Evolutionary conservation across 352 stramenopile species (phyloP).

Genomic region (Phytophthora chlamydospora): DNA sequence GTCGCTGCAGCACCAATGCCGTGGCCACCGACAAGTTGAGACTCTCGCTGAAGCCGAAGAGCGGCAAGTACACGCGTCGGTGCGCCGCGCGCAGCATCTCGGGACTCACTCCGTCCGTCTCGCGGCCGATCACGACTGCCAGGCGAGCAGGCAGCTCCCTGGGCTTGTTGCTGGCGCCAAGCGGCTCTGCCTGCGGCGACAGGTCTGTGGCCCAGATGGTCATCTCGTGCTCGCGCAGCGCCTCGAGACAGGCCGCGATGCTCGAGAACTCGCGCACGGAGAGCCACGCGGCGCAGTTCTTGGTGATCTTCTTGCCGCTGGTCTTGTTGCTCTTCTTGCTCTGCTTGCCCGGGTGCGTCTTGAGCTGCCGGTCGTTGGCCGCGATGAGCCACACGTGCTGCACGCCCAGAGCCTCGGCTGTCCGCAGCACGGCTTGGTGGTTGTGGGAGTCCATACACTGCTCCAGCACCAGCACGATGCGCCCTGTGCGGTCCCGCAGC

Average conservation of each 20-base stretch:
- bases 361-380: slow-evolving; percentile 67
- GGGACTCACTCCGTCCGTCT: slow-evolving; percentile 90
- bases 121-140: slow-evolving; percentile 93
- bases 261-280: slow-evolving; percentile 85
- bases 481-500: slow-evolving; percentile 61
- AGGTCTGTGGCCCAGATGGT: slow-evolving; percentile 93
- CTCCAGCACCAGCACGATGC: slow-evolving; percentile 80
- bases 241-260: slow-evolving; percentile 80
- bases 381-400: slow-evolving; percentile 91
- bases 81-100: slow-evolving; percentile 91
- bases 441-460: slow-evolving; percentile 86
- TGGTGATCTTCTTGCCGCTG: slow-evolving; percentile 79
- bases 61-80: slow-evolving; percentile 92
- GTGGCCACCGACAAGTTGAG: slow-evolving; percentile 94
- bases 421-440: slow-evolving; percentile 91
- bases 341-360: slow-evolving; percentile 50
- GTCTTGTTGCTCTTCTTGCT: slow-evolving; percentile 40
- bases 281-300: slow-evolving; percentile 86
- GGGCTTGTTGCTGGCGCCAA: slow-evolving; percentile 50
- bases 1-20: slow-evolving; percentile 90
- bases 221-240: slow-evolving; percentile 62
- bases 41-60: slow-evolving; percentile 94
- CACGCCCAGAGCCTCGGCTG: slow-evolving; percentile 92
- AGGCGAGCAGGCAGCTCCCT: slow-evolving; percentile 82
- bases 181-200: slow-evolving; percentile 66